Conservation (phyloP, 2,329 filamentous ascomycete species). For the Sclerotinia subarctica region DNA sequence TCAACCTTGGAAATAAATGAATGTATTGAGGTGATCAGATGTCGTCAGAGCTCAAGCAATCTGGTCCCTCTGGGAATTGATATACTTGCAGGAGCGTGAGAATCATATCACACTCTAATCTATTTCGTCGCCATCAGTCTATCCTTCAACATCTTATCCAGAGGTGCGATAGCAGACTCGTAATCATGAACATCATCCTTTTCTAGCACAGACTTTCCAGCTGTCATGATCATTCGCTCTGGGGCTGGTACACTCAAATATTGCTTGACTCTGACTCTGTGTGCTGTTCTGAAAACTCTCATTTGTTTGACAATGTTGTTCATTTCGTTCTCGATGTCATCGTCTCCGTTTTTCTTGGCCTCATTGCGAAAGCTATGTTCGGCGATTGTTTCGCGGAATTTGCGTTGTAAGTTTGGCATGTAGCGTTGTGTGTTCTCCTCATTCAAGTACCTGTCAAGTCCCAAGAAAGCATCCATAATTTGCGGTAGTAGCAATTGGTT, state of each 20-base stretch:
- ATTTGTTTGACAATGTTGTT: constrained; percentile 37
- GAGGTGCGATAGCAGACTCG: constrained; percentile 12
- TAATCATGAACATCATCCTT: constrained; percentile 16
- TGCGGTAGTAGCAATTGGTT: constrained; percentile 41
- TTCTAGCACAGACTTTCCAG: constrained; percentile 33
- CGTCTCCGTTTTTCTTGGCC: constrained; percentile 26
- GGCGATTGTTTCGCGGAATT: constrained; percentile 10
- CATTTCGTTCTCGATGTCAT: constrained; percentile 31
- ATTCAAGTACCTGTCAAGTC: constrained; percentile 37
- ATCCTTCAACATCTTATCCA: constrained; percentile 15
- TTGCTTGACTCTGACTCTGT: constrained; percentile 33
- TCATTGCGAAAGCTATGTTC: constrained; percentile 14
- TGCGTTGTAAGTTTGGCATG: constrained; percentile 13
- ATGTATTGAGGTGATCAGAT: not conserved
- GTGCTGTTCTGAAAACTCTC: constrained; percentile 39
- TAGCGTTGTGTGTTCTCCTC: constrained; percentile 24
- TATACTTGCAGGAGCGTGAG: not conserved
- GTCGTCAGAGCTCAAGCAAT: not conserved
- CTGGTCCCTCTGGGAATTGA: not conserved
- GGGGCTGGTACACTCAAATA: constrained; percentile 39
- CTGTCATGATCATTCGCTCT: constrained; percentile 40
- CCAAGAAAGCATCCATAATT: constrained; percentile 41
- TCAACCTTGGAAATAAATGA: not conserved
- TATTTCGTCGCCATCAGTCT: constrained; percentile 18
- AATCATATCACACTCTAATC: not conserved